These are phyloP conservation scores for Onygenales sp. DNA, from an alignment of 2,329 filamentous ascomycete genomes.

Conservation along the genomic window DNA sequence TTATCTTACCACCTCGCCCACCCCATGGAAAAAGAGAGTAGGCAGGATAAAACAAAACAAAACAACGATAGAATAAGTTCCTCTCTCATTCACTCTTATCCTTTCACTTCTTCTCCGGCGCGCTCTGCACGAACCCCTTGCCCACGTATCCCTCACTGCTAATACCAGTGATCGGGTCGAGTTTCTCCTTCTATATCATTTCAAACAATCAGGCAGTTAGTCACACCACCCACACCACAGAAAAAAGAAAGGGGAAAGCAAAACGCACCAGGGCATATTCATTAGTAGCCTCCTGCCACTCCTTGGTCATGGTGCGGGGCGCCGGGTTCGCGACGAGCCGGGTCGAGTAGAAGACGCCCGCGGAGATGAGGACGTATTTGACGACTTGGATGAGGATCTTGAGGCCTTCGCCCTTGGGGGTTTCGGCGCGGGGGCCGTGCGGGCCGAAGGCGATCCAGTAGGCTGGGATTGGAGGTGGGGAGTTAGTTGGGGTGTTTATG, in stretches of 20 bases:
- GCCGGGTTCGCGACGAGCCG: constrained; percentile 62
- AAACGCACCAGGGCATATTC: constrained; percentile 78
- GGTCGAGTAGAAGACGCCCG: constrained; percentile 62
- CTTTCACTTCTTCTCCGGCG: constrained; percentile 26
- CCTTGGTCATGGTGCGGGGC: constrained; percentile 86
- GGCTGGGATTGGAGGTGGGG: constrained; percentile 44
- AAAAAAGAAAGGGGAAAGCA: constrained; percentile 1
- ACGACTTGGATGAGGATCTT: constrained; percentile 67
- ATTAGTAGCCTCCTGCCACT: constrained; percentile 93
- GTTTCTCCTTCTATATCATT: constrained; percentile 59
- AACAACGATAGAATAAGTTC: neutral
- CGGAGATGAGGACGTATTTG: constrained; percentile 56
- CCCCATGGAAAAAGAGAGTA: neutral
- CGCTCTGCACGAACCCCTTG: constrained; percentile 66
- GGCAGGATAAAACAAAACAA: neutral
- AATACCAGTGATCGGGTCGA: constrained; percentile 80
- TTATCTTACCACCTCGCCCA: neutral
- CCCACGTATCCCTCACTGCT: constrained; percentile 69
- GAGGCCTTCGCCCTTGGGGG: constrained; percentile 75
- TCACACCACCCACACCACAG: neutral
- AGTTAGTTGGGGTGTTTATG: neutral
- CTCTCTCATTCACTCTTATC: too few relatives aligned
- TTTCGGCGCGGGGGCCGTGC: constrained; percentile 78
- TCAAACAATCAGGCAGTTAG: constrained; percentile 12
- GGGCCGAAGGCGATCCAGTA: constrained; percentile 99